Base-by-base conservation (phyloP, 1,284 basidiomycete genomes). In the Athelia sp. region DNA sequence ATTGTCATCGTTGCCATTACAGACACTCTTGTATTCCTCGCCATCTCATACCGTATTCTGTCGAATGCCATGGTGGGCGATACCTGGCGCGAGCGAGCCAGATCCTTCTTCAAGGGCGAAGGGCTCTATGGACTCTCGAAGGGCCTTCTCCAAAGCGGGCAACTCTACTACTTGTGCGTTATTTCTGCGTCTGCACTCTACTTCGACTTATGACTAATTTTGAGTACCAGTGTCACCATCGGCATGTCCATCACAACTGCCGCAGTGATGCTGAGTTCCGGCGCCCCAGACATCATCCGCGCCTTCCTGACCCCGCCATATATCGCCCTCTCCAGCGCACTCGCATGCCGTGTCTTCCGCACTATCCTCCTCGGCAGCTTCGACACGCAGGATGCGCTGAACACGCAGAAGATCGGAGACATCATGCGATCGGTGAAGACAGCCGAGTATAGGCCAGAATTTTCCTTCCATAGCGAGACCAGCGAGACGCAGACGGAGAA, bases 161-260 rank as follows among this genome's bases (percentile, higher is more conserved):
- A 67, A 53, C 48, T 58, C n/a, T 69, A 66, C 49, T 68, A 66
- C 45, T 40, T 66, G 67, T 68, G 43, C 52, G 63, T 54, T 11
- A 11, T 29, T 24, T 15, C 18, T 38, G 26, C 23, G 13, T 45
- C 45, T 29, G 4, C 10, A 18, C 40, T 44, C 43, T 21, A 38
- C 23, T 18, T 17, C 21, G 22, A 24, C 18, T 15, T 38, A 26
- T 18, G 11, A 50, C 35, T 22, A n/a, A 32, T 15, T 52, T 31
- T 14, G 15, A 21, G 36, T n/a, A 34, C n/a, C 31, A 65, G 62
- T 8, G 50, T 60, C 9, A 59, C 63, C 6, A 53, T 63, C 14
- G 50, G 54, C n/a, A 40, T 40, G 32, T 48, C 23, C 58, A 63
- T 47, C 49, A 61, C 43, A 21, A 59, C n/a, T n/a, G 52, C 55